Evolutionary conservation across 371 early-diverging fungal species (phyloP), one percentile per base, ranked within the genome.

Genomic region (Mucor plumbeus): DNA sequence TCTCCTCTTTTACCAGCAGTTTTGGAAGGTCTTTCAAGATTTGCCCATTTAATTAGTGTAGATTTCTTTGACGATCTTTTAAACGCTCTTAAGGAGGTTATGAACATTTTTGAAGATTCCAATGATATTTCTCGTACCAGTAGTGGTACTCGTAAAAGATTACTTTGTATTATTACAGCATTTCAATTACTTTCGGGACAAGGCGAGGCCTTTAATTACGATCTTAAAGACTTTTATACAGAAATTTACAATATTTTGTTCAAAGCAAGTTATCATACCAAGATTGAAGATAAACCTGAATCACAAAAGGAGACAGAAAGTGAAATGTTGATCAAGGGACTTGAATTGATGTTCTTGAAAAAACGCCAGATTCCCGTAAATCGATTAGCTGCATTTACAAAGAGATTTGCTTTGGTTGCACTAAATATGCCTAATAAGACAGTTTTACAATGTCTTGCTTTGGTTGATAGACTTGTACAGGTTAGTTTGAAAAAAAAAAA

Each of bases 51-150:
- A 58, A 97, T 97, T 76, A 95, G 90, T 68, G 90, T 97, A 10
- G 97, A 97, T 72, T 95, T 96, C 71, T 97, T 96, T 75, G 84
- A 87, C n/a, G 98, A 97, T 73, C 71, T 97, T 64, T 76, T 97
- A 58, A 83, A 85, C 35, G 86, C 92, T 10, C 86, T 97, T 33
- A 92, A 92, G 69, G 88, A 84, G 58, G 94, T 97, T 35, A 88
- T 93, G 85, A 76, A 82, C 43, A 63, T 68, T 2, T 66, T 78
- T 38, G 77, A 77, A 33, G 74, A 75, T 5, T 70, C 66, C 4
- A 78, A 77, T 19, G 81, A 80, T 26, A 66, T 74, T 8, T 71
- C 70, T 48, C 75, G 75, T 63, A 73, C 61, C 53, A 80, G 76
- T 61, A 81, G 68, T 6, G 80, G 79, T 21, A 84, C 88, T 11